A percentile compares a stretch with the other conserved stretches of the same genome.
These are phyloP conservation scores for Ordospora pajunii DNA, from an alignment of 371 early-diverging fungal species.

Conservation along the genomic window DNA sequence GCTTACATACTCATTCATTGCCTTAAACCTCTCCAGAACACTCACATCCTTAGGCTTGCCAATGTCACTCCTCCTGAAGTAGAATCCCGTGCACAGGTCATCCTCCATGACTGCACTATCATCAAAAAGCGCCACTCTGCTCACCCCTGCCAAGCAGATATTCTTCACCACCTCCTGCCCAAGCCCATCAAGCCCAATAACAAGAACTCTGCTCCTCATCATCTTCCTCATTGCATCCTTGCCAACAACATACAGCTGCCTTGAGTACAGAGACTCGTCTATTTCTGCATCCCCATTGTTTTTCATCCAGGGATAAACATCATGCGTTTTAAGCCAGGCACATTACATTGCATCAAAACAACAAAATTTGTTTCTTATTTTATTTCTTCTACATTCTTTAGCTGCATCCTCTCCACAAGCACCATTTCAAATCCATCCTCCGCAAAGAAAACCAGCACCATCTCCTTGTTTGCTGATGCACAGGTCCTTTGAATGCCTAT, in stretches of 20 bases:
- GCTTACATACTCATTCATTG: conserved; percentile 84
- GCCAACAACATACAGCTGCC: conserved; percentile 72
- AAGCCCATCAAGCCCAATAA: conserved; percentile 85
- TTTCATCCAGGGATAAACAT: background rate
- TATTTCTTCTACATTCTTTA: background rate
- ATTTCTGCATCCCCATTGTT: conserved; percentile 19
- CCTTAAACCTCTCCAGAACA: conserved; percentile 72
- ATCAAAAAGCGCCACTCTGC: conserved; percentile 85
- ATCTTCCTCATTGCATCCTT: conserved; percentile 98
- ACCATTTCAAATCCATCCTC: background rate
- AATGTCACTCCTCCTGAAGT: conserved; percentile 73
- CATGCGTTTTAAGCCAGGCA: background rate
- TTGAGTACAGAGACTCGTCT: conserved; percentile 61
- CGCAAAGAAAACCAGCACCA: conserved; percentile 14
- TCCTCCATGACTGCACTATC: conserved; percentile 65
- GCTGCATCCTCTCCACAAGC: conserved; percentile 2
- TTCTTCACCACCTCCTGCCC: conserved; percentile 99
- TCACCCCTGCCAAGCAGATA: conserved; percentile 92
- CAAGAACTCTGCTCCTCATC: conserved; percentile 82
- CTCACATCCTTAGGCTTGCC: conserved; percentile 76
- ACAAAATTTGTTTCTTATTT: background rate
- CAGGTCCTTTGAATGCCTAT: conserved; percentile 36
- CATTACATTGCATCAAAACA: too few species aligned
- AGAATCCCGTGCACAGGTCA: conserved; percentile 89
- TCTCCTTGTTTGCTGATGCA: conserved; percentile 18